A percentile compares a stretch with the other conserved stretches of the same genome.
These are phyloP conservation scores for Zizania palustris DNA, from an alignment of 202 grass and related monocot genomes.

Conservation along the genomic window DNA sequence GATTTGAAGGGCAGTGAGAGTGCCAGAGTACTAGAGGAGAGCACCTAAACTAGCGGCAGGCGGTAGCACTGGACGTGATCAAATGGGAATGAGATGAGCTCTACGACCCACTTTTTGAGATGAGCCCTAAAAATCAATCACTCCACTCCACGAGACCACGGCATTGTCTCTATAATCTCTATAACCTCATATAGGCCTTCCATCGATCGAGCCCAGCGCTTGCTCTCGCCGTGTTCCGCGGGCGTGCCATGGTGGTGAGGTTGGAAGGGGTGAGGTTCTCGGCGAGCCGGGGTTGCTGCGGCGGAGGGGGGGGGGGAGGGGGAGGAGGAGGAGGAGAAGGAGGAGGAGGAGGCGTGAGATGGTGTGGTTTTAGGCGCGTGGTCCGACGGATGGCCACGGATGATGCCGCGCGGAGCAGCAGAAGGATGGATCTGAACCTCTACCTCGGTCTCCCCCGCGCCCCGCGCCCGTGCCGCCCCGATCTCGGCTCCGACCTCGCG, in stretches of 20 bases:
- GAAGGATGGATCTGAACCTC: slow-evolving; percentile 98
- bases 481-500: slow-evolving; percentile 92
- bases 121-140: no score
- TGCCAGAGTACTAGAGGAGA: no score
- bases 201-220: background rate
- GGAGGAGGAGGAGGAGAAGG: background rate
- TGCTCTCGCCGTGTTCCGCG: background rate
- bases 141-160: no score
- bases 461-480: slow-evolving; percentile 56
- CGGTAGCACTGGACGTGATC: no score
- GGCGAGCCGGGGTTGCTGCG: background rate
- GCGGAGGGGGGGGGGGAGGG: background rate
- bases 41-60: no score
- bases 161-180: no score
- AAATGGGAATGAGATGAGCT: no score
- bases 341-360: background rate
- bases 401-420: slow-evolving; percentile 58
- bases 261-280: slow-evolving; percentile 8
- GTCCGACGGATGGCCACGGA: slow-evolving; percentile 53
- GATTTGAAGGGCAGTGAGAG: no score
- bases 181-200: no score
- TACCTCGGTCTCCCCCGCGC: slow-evolving; percentile 86
- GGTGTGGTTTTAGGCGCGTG: slow-evolving; percentile 25
- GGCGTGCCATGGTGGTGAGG: slow-evolving; percentile 16
- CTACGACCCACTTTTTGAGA: no score